Base-by-base conservation (phyloP, 306 rosid species). In the Leucaena leucocephala region DNA sequence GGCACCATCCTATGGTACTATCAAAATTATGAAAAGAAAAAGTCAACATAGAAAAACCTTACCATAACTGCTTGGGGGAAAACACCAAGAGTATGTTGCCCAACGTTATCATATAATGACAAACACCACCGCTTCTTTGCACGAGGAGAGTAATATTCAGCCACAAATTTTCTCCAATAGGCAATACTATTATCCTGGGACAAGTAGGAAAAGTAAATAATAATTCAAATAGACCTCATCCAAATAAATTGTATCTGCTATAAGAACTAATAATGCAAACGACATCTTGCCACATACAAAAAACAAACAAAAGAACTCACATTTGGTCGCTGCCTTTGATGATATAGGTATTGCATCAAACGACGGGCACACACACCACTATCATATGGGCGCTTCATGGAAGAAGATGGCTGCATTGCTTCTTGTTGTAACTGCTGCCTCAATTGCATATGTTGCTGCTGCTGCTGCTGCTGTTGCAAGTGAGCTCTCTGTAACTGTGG, bases 101-200 rank as follows among this genome's bases (percentile, higher is more conserved):
- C 98, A 63, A 89, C 93, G 16, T 93, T 96, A 70, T 82, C 96
- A 88, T 96, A 93, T 59, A 90, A 81, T 11, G 99, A 92, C 84
- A 96, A 85, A 82, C 99, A 96, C 99, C 99, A 96, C 63, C 98
- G 85, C 80, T 93, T 92, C 89, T 90, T 96, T 49, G 99, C 97
- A 22, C 96, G 96, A 67, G 97, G 98, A 46, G 99, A 90, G 86
- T 96, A 96, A 84, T 93, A 96, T 79, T 93, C 98, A 12, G 96
- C 84, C 71, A 96, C 98, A 87, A 96, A 96, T 86, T 96, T 96
- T 80, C 94, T 93, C 99, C 99, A 96, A 84, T 96, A 96, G n/a
- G 94, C 97, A 83, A 96, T 89, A 71, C 90, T 84, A 68, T 93
- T 96, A 57, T 96, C 98, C 99, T 96, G 89, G 74, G 68, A 81